These are phyloP conservation scores for Ephemerocybe angulata DNA, from an alignment of 768 basidiomycete species.

Conservation along the genomic window DNA sequence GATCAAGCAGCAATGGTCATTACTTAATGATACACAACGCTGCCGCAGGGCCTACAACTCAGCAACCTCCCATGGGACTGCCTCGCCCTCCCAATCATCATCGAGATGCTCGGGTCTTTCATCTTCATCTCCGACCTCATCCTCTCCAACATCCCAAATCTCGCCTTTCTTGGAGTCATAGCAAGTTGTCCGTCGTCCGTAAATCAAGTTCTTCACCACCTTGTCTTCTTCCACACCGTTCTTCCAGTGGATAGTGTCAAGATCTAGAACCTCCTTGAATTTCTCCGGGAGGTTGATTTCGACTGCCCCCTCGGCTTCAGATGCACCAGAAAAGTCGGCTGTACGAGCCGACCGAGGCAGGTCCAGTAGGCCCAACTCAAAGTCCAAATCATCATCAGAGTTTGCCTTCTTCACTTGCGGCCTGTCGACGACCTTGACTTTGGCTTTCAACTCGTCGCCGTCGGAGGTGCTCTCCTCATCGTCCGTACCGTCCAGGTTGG, in stretches of 20 bases:
- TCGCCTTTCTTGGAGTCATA: slow-evolving; percentile 65
- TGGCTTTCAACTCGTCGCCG: slow-evolving; percentile 23
- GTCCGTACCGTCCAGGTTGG: slow-evolving; percentile 21
- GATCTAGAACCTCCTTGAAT: slow-evolving; percentile 59
- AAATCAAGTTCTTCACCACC: slow-evolving; percentile 57
- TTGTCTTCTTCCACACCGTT: slow-evolving; percentile 44
- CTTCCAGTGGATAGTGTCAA: slow-evolving; percentile 46
- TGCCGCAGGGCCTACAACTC: slow-evolving; percentile 55
- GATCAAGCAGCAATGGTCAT: not conserved
- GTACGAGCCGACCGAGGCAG: slow-evolving; percentile 29
- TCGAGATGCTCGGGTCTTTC: slow-evolving; percentile 39
- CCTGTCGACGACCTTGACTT: slow-evolving; percentile 34
- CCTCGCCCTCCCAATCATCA: slow-evolving; percentile 79
- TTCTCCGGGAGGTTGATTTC: slow-evolving; percentile 63
- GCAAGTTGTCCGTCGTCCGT: slow-evolving; percentile 50
- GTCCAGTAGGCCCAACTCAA: slow-evolving; percentile 24
- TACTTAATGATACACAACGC: not conserved
- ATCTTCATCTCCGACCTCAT: slow-evolving; percentile 8
- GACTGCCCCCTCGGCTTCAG: slow-evolving; percentile 35
- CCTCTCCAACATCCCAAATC: slow-evolving; percentile 75
- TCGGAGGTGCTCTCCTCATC: slow-evolving; percentile 28
- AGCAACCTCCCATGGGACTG: slow-evolving; percentile 77
- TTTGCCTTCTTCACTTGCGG: slow-evolving; percentile 14
- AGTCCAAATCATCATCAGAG: slow-evolving; percentile 31
- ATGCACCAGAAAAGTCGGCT: slow-evolving; percentile 19